Base-by-base conservation (phyloP, 73 alveolate species). In the Paramecium sonneborni region DNA sequence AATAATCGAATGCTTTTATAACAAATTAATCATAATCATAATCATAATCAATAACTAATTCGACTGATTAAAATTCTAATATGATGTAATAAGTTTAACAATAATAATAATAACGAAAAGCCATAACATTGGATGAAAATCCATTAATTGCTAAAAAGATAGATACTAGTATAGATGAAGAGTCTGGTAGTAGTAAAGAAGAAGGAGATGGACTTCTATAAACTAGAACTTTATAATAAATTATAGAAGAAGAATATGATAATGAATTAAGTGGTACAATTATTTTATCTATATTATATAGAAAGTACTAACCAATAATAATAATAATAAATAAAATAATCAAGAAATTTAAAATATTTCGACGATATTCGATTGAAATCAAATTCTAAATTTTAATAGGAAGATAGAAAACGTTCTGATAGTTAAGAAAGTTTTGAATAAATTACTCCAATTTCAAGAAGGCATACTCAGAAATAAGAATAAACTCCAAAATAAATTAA, bases 361-460 rank as follows among this genome's bases (percentile, higher is more conserved):
- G 68, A 52, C 6, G 68, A 52, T n/a, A 52, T 52, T n/a, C 15
- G 68, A 52, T n/a, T 52, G 68, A 52, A 52, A 52, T 52, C 15
- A 52, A 52, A 30, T 52, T 52, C 68, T n/a, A 52, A 52, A 52
- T 52, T 18, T 52, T 52, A 52, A 9, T 52, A 52, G 30, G 44
- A 79, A 3, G 69, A 38, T 30, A 20, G 69, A 21, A 23, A 79
- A 44, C 28, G 76, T 23, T 37, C 74, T 21, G 39, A 34, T 23
- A 79, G 90, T 44, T 12, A 79, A 44, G 90, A 79, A 10, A 79
- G 90, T 46, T 79, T 79, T n/a, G 69, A 79, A 79, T 39, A 79
- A 24, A 43, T 41, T 24, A 38, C 21, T 43, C 3, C 26, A 20
- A 46, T 79, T 18, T 26, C 44, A 26, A 79, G 90, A 79, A 79